These are phyloP conservation scores for Penicillium bialowiezense DNA, from an alignment of 495 filamentous ascomycete species.

Conservation along the genomic window DNA sequence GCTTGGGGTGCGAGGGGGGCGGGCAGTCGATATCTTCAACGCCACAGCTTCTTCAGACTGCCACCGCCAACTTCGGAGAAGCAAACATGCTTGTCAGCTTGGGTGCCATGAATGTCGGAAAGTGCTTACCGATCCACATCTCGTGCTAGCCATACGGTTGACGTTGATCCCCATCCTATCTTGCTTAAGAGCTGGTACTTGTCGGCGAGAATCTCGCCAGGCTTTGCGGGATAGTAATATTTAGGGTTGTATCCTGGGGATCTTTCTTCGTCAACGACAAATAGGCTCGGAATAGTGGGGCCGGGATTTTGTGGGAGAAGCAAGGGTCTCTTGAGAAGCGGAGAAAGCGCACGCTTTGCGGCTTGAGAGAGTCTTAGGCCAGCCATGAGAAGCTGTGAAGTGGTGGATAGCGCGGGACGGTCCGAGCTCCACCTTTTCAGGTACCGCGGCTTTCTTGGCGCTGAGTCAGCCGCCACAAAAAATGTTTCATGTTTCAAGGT, in stretches of 20 bases:
- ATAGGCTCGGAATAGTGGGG: not conserved
- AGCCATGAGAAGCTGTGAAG: not conserved
- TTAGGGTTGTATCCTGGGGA: not conserved
- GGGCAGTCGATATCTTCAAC: conserved; percentile 32
- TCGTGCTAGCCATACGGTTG: not conserved
- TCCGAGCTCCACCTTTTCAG: not conserved
- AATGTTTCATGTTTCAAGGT: no score
- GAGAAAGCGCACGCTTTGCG: not conserved
- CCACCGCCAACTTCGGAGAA: not conserved
- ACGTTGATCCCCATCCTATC: not conserved
- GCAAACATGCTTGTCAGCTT: no score
- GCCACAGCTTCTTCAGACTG: conserved; percentile 20
- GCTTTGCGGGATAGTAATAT: not conserved
- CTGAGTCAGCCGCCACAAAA: no score
- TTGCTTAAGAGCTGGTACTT: not conserved
- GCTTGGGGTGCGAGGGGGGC: conserved; percentile 6
- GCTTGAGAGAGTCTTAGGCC: not conserved
- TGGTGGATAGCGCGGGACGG: not conserved
- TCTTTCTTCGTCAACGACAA: not conserved
- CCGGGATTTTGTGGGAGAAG: not conserved
- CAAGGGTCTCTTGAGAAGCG: not conserved
- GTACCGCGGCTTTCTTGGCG: no score
- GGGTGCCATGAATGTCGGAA: no score
- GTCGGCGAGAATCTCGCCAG: not conserved
- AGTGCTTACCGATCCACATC: no score